A percentile compares a stretch with the other conserved stretches of the same genome.
phyloP scores from a whole-genome alignment of 2,329 filamentous ascomycete genomes.

The Colletotrichum incanum region DNA sequence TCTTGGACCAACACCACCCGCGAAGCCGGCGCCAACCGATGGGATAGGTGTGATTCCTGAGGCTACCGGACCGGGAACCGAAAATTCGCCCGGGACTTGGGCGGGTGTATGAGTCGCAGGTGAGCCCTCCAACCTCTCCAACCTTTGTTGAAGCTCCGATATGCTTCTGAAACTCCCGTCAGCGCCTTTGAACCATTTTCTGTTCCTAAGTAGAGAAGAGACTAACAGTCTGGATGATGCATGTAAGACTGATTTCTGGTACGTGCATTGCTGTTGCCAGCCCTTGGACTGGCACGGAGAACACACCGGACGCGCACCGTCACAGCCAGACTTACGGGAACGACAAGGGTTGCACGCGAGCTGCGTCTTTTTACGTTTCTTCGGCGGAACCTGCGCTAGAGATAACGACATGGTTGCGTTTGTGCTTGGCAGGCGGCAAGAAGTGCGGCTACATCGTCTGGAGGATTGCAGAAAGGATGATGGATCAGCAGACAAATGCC shows the following conservation, averaged over 20 bases:
- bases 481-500: constrained; percentile 19
- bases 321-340: constrained; percentile 32
- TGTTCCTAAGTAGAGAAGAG: accelerated
- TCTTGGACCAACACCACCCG: neutral
- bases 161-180: neutral
- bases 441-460: too few relatives aligned
- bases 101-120: neutral
- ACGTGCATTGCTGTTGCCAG: constrained; percentile 17
- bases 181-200: accelerated
- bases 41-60: neutral
- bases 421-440: neutral
- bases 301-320: constrained; percentile 24
- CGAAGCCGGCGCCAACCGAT: neutral
- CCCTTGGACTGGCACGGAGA: constrained; percentile 10
- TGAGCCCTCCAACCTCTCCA: constrained; percentile 13
- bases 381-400: constrained; percentile 16
- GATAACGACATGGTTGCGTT: constrained; percentile 8
- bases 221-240: constrained; percentile 17
- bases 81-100: too few relatives aligned
- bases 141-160: neutral
- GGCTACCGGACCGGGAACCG: neutral
- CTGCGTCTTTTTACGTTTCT: constrained; percentile 24
- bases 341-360: constrained; percentile 27
- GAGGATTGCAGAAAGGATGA: neutral
- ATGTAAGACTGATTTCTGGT: constrained; percentile 23